Percentiles rank a stretch among this genome's conserved stretches.
Conservation (phyloP, 768 basidiomycete genomes). For the Collybiopsis luxurians region DNA sequence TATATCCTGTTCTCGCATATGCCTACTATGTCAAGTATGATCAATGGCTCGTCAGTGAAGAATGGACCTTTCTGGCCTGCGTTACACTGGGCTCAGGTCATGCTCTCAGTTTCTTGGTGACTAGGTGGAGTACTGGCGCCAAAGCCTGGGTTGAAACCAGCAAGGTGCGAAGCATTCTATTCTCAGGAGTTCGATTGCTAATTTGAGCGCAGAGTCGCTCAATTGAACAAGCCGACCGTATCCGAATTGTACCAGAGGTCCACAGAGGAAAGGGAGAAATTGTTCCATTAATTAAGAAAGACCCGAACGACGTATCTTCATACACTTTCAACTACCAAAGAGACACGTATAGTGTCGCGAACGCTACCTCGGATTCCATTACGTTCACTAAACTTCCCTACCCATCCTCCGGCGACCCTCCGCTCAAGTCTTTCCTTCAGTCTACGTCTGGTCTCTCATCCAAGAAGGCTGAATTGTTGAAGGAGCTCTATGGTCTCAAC, state of each 20-base stretch:
- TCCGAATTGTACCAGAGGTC: constrained; percentile 74
- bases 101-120: constrained; percentile 88
- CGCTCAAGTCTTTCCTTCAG: constrained; percentile 61
- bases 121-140: constrained; percentile 83
- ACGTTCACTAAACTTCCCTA: constrained; percentile 84
- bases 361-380: constrained; percentile 38
- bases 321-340: constrained; percentile 94
- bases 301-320: constrained; percentile 49
- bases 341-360: constrained; percentile 81
- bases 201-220: constrained; percentile 46
- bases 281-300: constrained; percentile 67
- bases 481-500: constrained; percentile 82
- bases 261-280: constrained; percentile 92
- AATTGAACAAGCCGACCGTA: constrained; percentile 71
- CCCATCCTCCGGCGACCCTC: constrained; percentile 71
- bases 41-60: constrained; percentile 87
- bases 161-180: constrained; percentile 41
- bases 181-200: neutral
- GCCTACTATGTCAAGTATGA: constrained; percentile 92
- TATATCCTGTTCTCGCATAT: constrained; percentile 84
- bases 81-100: constrained; percentile 83
- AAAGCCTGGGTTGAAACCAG: constrained; percentile 78
- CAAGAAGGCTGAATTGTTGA: constrained; percentile 46
- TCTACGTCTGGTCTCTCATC: constrained; percentile 44
- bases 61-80: constrained; percentile 96